phyloP scores from a whole-genome alignment of 176 grass and related monocot species.

The Panicum miliaceum region DNA sequence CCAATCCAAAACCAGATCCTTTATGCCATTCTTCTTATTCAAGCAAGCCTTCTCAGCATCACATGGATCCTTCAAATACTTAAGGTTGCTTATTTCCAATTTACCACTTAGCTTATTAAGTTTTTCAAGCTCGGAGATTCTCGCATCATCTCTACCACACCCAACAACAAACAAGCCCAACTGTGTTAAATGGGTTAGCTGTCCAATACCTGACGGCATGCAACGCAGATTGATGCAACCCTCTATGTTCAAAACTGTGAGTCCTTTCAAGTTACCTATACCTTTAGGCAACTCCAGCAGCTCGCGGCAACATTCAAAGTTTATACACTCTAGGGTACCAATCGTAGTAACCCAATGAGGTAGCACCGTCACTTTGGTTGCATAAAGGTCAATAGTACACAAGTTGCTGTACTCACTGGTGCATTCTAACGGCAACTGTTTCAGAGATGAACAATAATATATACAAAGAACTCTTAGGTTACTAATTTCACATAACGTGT shows the following conservation, averaged over 20 bases:
- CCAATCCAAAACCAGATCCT: too few species aligned
- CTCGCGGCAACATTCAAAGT: not conserved
- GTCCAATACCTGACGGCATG: not conserved
- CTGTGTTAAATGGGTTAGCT: not conserved
- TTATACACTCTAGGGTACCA: not conserved
- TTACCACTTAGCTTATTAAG: not conserved
- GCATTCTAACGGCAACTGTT: not conserved
- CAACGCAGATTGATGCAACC: not conserved
- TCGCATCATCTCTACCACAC: not conserved
- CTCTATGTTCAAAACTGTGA: not conserved
- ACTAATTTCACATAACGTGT: not conserved
- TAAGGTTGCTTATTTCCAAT: not conserved
- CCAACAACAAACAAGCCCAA: constrained; percentile 3
- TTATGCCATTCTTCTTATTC: too few species aligned
- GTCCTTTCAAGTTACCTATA: not conserved
- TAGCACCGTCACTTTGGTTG: not conserved
- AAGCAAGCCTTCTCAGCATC: not conserved
- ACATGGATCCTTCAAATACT: not conserved
- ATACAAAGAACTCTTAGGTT: not conserved
- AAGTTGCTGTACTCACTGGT: not conserved
- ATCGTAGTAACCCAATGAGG: not conserved
- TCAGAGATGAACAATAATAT: rapidly evolving
- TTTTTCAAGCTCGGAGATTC: not conserved
- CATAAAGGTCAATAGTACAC: not conserved
- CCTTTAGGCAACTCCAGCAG: not conserved